Evolutionary conservation across 768 basidiomycete genomes (phyloP).

Genomic region (Psilocybe azurescens): DNA sequence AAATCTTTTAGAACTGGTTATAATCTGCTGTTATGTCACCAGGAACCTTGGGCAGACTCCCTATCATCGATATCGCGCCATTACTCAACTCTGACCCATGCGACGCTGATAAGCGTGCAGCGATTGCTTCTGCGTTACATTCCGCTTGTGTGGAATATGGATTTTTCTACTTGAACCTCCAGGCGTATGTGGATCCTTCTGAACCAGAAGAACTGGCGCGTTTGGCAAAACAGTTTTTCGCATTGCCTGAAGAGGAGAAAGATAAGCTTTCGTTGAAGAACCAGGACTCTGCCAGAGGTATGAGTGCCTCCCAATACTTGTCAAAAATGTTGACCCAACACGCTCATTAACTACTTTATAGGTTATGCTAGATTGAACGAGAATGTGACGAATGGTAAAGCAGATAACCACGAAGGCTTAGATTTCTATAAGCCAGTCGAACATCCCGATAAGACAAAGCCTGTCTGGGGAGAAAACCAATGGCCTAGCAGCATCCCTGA

Average conservation of each 20-base stretch:
- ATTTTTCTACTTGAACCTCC: slow-evolving; percentile 88
- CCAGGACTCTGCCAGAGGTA: slow-evolving; percentile 81
- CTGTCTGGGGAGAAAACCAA: slow-evolving; percentile 86
- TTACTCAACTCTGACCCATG: slow-evolving; percentile 49
- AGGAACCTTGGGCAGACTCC: slow-evolving; percentile 43
- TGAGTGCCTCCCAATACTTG: background rate
- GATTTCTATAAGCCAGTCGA: slow-evolving; percentile 83
- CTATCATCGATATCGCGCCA: slow-evolving; percentile 76
- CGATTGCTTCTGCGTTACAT: slow-evolving; percentile 65
- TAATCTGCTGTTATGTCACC: slow-evolving; percentile 5
- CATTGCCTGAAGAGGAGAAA: slow-evolving; percentile 76
- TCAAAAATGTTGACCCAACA: no score
- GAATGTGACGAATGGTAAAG: slow-evolving; percentile 86
- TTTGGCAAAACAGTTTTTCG: slow-evolving; percentile 77
- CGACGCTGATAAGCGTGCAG: slow-evolving; percentile 42
- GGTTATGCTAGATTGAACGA: slow-evolving; percentile 84
- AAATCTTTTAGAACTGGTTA: background rate
- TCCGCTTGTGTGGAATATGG: slow-evolving; percentile 78
- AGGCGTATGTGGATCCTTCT: slow-evolving; percentile 54
- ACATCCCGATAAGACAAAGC: slow-evolving; percentile 69
- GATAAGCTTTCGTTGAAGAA: slow-evolving; percentile 70
- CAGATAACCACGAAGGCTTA: slow-evolving; percentile 85
- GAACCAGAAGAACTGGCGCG: slow-evolving; percentile 70
- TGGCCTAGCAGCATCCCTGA: slow-evolving; percentile 66
- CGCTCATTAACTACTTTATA: slow-evolving; percentile 29